Percentiles rank a stretch among this genome's conserved stretches.
phyloP scores from a whole-genome alignment of 768 basidiomycete genomes.

The Pleurotus eryngii region DNA sequence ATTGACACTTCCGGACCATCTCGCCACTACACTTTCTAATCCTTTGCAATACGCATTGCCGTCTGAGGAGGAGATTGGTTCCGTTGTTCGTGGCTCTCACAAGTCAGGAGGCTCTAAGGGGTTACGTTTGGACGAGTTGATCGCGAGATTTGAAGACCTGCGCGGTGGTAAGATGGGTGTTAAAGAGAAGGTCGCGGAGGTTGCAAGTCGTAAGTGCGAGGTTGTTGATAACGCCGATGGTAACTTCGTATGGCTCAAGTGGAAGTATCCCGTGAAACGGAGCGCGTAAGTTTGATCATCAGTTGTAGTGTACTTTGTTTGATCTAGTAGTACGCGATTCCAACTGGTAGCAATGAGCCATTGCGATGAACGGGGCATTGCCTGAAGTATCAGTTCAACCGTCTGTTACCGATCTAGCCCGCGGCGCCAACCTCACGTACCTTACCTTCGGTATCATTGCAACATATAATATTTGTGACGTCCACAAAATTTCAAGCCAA shows the following conservation, averaged over 20 bases:
- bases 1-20: slow-evolving; percentile 37
- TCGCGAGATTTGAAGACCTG: slow-evolving; percentile 49
- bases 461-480: no score
- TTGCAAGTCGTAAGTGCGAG: slow-evolving; percentile 66
- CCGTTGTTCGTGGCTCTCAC: slow-evolving; percentile 63
- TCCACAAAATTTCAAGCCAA: no score
- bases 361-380: neutral
- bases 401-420: no score
- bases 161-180: slow-evolving; percentile 59
- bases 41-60: slow-evolving; percentile 61
- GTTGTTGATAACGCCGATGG: slow-evolving; percentile 56
- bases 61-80: slow-evolving; percentile 69
- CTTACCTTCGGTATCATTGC: no score
- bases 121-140: slow-evolving; percentile 59
- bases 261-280: slow-evolving; percentile 38
- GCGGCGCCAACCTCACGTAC: no score
- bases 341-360: neutral
- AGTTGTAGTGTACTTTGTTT: neutral
- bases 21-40: slow-evolving; percentile 21
- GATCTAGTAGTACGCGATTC: neutral
- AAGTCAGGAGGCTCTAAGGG: slow-evolving; percentile 59
- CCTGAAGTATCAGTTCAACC: no score
- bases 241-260: slow-evolving; percentile 59
- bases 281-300: neutral
- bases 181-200: slow-evolving; percentile 72